These are phyloP conservation scores for Dacryopinax spathularia DNA, from an alignment of 768 basidiomycete species.

Conservation along the genomic window DNA sequence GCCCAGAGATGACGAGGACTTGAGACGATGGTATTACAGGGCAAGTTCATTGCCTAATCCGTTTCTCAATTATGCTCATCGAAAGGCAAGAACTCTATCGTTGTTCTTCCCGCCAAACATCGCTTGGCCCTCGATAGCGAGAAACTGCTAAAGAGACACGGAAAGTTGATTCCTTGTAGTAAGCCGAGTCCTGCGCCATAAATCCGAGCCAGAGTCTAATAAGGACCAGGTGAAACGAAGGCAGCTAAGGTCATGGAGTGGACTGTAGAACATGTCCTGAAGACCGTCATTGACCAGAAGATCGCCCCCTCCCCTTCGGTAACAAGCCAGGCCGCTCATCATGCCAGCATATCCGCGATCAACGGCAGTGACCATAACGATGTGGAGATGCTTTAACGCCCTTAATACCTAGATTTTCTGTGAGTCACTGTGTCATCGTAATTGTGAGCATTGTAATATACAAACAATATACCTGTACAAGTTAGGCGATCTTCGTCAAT, in stretches of 20 bases:
- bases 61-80: slow-evolving; percentile 6
- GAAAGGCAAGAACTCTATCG: slow-evolving; percentile 50
- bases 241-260: not conserved
- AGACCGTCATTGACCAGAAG: not conserved
- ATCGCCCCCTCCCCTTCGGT: not conserved
- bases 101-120: slow-evolving; percentile 55
- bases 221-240: not conserved
- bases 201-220: not conserved
- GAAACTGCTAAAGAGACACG: not conserved
- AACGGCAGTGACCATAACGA: not conserved
- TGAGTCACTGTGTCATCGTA: no score
- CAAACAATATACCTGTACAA: no score
- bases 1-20: slow-evolving; percentile 41
- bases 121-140: slow-evolving; percentile 9
- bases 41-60: slow-evolving; percentile 25
- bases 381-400: not conserved
- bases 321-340: not conserved
- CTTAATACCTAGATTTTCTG: no score
- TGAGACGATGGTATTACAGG: slow-evolving; percentile 59
- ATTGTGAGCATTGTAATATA: no score
- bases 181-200: not conserved
- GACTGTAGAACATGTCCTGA: not conserved
- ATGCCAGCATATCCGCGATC: not conserved
- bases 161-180: not conserved
- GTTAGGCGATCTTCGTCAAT: no score